Evolutionary conservation across 2,329 filamentous ascomycete genomes (phyloP).

Genomic region (Zasmidium citrigriseum): DNA sequence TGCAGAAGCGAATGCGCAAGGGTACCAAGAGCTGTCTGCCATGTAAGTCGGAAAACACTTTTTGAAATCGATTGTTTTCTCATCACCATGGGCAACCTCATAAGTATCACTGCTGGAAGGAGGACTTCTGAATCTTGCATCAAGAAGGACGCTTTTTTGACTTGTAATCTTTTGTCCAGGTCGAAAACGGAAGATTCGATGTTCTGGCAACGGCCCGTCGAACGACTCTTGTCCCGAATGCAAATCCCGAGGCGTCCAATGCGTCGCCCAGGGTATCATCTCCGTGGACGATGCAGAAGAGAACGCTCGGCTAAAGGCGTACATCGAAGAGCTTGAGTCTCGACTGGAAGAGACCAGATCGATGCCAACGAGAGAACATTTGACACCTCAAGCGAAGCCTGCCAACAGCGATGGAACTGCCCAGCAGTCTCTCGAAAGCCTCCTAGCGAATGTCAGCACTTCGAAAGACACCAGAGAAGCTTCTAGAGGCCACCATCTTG

Average conservation of each 20-base stretch:
- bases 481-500: background rate
- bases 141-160: too few relatives aligned
- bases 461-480: background rate
- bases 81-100: too few relatives aligned
- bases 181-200: conserved; percentile 13
- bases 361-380: too few relatives aligned
- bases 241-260: conserved; percentile 10
- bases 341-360: background rate
- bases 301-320: conserved; percentile 4
- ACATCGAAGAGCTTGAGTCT: conserved; percentile 8
- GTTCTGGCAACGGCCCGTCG: conserved; percentile 6
- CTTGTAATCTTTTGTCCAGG: conserved; percentile 2
- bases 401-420: background rate
- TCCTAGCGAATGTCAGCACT: background rate
- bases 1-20: conserved; percentile 15
- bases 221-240: conserved; percentile 12
- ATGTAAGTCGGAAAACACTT: conserved; percentile 15
- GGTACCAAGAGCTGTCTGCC: conserved; percentile 15
- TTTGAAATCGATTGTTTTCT: too few relatives aligned
- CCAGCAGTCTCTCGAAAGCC: background rate
- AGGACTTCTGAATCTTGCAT: too few relatives aligned
- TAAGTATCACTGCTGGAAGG: too few relatives aligned
- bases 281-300: background rate
- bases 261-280: conserved; percentile 12
- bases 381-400: too few relatives aligned